Percentiles rank a stretch among this genome's conserved stretches.
Evolutionary conservation across 1,284 basidiomycete genomes (phyloP).

Genomic region (Moesziomyces sp.): DNA sequence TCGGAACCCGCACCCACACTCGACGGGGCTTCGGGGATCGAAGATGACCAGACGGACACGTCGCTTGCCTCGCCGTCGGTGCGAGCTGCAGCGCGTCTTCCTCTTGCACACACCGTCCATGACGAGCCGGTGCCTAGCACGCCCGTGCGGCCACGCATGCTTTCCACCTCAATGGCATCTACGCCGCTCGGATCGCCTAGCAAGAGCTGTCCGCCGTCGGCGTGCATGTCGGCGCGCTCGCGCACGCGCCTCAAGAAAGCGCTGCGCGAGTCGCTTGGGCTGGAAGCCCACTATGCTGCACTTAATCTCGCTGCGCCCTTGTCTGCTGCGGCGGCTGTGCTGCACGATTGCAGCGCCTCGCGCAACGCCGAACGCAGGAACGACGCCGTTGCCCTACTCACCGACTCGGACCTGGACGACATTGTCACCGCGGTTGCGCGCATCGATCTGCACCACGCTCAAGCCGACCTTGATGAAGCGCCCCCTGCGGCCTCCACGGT

Average conservation of each 20-base stretch:
- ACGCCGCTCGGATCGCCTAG: slow-evolving; percentile 12
- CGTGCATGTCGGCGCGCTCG: slow-evolving; percentile 25
- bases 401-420: slow-evolving; percentile 38
- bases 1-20: neutral
- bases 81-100: slow-evolving; percentile 14
- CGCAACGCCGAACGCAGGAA: too few species aligned
- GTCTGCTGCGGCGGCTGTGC: too few species aligned
- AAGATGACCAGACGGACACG: slow-evolving; percentile 14
- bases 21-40: neutral
- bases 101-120: too few species aligned
- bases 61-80: slow-evolving; percentile 34
- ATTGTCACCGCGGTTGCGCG: slow-evolving; percentile 32
- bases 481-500: too few species aligned
- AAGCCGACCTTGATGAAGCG: neutral
- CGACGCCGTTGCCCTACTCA: slow-evolving; percentile 12
- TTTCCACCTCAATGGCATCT: slow-evolving; percentile 16
- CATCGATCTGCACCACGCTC: slow-evolving; percentile 15
- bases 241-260: slow-evolving; percentile 26
- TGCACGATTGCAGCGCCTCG: too few species aligned
- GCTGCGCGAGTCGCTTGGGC: slow-evolving; percentile 27
- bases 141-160: slow-evolving; percentile 12
- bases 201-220: slow-evolving; percentile 17
- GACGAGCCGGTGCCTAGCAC: too few species aligned
- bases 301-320: slow-evolving; percentile 2
- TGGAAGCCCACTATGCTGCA: slow-evolving; percentile 34